These are phyloP conservation scores for Aspergillus sp. DNA, from an alignment of 2,329 filamentous ascomycete species.

Conservation along the genomic window DNA sequence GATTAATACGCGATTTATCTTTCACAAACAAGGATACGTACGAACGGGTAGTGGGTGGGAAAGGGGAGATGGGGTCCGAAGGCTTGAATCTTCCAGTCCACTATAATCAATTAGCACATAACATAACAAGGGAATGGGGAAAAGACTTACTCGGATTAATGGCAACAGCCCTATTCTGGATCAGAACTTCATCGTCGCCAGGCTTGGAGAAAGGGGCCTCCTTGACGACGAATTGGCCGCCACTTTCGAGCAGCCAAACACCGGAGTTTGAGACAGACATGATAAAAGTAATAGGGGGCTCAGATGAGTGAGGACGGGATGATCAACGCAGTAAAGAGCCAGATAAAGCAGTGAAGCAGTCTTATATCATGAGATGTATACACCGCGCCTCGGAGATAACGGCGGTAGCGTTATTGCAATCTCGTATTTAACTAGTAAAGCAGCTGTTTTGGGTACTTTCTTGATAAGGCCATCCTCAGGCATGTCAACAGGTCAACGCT, in stretches of 20 bases:
- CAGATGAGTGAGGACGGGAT: background rate
- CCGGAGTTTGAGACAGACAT: constrained; percentile 19
- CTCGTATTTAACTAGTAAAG: background rate
- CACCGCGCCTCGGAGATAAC: background rate
- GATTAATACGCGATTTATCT: background rate
- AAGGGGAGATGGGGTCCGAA: background rate
- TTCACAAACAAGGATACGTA: background rate
- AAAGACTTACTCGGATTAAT: constrained; percentile 32
- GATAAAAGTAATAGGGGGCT: background rate
- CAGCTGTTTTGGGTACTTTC: background rate
- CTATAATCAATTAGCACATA: background rate
- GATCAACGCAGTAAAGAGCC: background rate
- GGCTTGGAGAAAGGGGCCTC: constrained; percentile 32
- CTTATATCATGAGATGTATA: background rate
- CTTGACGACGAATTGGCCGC: constrained; percentile 27
- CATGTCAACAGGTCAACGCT: background rate
- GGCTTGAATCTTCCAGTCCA: constrained; percentile 1
- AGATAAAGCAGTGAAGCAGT: background rate
- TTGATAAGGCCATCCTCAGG: background rate
- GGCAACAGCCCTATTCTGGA: constrained; percentile 36
- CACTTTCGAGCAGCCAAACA: constrained; percentile 8
- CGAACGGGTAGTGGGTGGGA: background rate
- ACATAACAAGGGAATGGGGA: background rate
- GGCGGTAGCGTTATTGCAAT: background rate
- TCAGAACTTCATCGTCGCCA: constrained; percentile 32